phyloP scores from a whole-genome alignment of 2,329 filamentous ascomycete genomes.

The Colletotrichum costaricense region DNA sequence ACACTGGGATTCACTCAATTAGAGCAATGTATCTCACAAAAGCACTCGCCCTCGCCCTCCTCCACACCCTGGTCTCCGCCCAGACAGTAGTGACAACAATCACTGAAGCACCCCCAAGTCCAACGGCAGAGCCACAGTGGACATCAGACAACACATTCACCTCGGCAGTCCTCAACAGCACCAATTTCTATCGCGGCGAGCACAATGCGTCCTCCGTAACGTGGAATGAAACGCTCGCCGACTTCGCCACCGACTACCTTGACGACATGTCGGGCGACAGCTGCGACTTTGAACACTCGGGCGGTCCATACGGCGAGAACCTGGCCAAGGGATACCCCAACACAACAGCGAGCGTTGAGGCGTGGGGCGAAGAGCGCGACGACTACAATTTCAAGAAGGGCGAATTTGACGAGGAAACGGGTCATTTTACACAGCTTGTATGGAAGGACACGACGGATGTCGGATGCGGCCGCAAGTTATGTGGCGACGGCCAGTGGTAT shows the following conservation, averaged over 20 bases:
- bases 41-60: background rate
- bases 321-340: conserved; percentile 75
- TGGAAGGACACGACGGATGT: conserved; percentile 73
- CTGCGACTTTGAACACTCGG: conserved; percentile 66
- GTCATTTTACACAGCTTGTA: conserved; percentile 80
- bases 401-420: conserved; percentile 69
- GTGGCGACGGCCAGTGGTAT: conserved; percentile 64
- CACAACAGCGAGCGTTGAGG: conserved; percentile 67
- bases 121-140: conserved; percentile 46
- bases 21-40: background rate
- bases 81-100: conserved; percentile 38
- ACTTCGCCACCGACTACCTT: conserved; percentile 65
- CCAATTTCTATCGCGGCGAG: conserved; percentile 72
- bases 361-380: conserved; percentile 72
- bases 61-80: background rate
- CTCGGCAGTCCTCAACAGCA: conserved; percentile 70
- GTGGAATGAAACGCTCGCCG: conserved; percentile 75
- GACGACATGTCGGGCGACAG: conserved; percentile 33
- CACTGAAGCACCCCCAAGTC: conserved; percentile 39
- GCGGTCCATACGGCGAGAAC: conserved; percentile 79
- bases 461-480: conserved; percentile 58
- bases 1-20: background rate
- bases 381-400: conserved; percentile 69
- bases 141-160: conserved; percentile 52
- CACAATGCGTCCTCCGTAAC: conserved; percentile 69